Base-by-base conservation (phyloP, 164 flowering plant species). In the Buxus sempervirens region DNA sequence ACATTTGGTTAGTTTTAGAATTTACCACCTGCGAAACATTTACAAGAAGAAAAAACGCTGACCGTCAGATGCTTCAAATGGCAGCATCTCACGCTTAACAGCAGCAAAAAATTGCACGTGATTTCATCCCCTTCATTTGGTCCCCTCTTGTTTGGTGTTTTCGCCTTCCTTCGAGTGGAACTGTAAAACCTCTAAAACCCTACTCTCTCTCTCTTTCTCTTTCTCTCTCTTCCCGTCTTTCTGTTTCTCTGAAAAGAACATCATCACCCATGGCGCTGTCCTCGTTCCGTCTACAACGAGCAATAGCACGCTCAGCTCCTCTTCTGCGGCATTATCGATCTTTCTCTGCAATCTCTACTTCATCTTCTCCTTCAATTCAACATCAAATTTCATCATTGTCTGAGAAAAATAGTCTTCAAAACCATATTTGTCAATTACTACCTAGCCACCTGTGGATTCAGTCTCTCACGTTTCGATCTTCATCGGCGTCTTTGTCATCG, bases 251-350 rank as follows among this genome's bases (percentile, higher is more conserved):
- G 21, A 15, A 14, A n/a, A n/a, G n/a, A 64, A 53, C 42, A 2
- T 20, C 55, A 4, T 26, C 78, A 42, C 12, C 76, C 62, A 80
- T 84, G 90, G 91, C 91, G 28, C 64, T 66, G 60, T 36, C 51
- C 70, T 42, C 78, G 3, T 75, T 77, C 54, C 90, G 96, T 4
- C 81, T 81, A 74, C 90, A 90, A 27, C 84, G 89, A 63, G 51
- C 79, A 58, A 62, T 87, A 6, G 54, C 76, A 12, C 25, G 80
- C 54, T 70, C 83, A 38, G 77, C 83, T 64, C 62, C 79, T 67
- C 70, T 80, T 23, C 67, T 76, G 63, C 58, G 27, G 54, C 64
- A 53, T 63, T 70, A 27, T 28, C 76, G 74, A 62, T 65, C 72
- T 12, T 15, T 69, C 67, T 70, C 75, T 66, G 18, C 60, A 24